These are phyloP conservation scores for Naganishia kalamii DNA, from an alignment of 768 basidiomycete species.

Conservation along the genomic window DNA sequence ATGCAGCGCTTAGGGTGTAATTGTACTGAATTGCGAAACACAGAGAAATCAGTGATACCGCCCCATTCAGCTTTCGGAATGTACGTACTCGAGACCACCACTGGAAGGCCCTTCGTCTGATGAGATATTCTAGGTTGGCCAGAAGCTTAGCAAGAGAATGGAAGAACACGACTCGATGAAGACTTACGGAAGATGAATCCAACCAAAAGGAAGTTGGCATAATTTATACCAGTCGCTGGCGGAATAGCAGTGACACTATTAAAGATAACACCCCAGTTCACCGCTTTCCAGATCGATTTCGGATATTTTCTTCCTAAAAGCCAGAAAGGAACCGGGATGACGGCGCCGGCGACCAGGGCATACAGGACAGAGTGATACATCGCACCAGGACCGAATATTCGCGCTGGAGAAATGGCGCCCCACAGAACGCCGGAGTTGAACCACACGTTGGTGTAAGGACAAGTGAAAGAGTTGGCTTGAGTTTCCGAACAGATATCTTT, in stretches of 20 bases:
- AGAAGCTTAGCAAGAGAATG: not conserved
- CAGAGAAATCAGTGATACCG: not conserved
- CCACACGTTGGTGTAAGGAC: constrained; percentile 79
- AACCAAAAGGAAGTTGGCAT: constrained; percentile 76
- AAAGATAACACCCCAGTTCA: constrained; percentile 77
- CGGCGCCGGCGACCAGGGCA: constrained; percentile 67
- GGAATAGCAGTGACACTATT: constrained; percentile 76
- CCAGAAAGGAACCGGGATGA: constrained; percentile 84
- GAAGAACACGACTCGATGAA: not conserved
- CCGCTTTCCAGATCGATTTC: constrained; percentile 62
- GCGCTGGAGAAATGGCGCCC: constrained; percentile 51
- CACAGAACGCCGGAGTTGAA: constrained; percentile 87
- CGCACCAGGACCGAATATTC: constrained; percentile 55
- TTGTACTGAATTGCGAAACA: constrained; percentile 46
- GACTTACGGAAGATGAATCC: constrained; percentile 75
- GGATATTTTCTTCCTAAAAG: constrained; percentile 73
- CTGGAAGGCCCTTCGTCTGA: not conserved
- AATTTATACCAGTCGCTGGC: constrained; percentile 90
- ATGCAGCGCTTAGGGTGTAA: constrained; percentile 50
- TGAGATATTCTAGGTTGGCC: not conserved
- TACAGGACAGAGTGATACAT: constrained; percentile 61
- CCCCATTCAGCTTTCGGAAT: not conserved
- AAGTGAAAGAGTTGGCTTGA: constrained; percentile 50
- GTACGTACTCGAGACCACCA: not conserved
- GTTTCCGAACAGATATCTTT: constrained; percentile 47